Evolutionary conservation across 257 asterid species (phyloP), one percentile per base, ranked within the genome.

Genomic region (Lantana camara): DNA sequence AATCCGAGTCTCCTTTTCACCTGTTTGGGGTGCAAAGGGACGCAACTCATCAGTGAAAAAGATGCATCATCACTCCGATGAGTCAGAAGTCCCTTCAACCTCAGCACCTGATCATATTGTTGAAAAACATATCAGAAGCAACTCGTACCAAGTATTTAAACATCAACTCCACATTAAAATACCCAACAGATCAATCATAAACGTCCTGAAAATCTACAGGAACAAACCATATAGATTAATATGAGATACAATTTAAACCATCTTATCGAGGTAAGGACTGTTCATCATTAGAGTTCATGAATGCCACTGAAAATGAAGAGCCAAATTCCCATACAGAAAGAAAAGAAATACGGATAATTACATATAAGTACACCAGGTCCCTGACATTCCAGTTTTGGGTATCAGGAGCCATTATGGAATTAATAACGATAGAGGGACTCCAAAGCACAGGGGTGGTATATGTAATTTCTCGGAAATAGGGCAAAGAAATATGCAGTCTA

Each of bases 101-200:
- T 63, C 73, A 38, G 63, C 7, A 58, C 75, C 85, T 80, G 78
- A 55, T 44, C 57, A 75, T 29, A 64, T 60, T 49, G 45, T n/a
- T 10, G 3, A 17, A 69, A n/a, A 44, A 38, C 24, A 55, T 13
- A 64, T 71, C 12, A 59, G 60, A 64, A 63, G 48, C 27, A 57
- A 45, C 15, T 38, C 4, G 19, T 8, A 55, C 57, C 19, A 23
- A 29, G n/a, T 15, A 29, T 10, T 34, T 15, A 9, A 40, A 35
- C 4, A 4, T 35, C 40, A 3, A 35, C 1, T 10, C 11, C 40
- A 35, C 40, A 3, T 2, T 46, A 7, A 47, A 20, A 22, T 21
- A 60, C 32, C 8, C n/a, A 35, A 35, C 4, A 7, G 40, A 7
- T 35, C 32, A 27, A 27, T 27, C 32, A 35, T 2, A 35, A 35